Evolutionary conservation across 495 filamentous ascomycete genomes (phyloP), one percentile per base, ranked within the genome.

Genomic region (Emericellopsis terricola): DNA sequence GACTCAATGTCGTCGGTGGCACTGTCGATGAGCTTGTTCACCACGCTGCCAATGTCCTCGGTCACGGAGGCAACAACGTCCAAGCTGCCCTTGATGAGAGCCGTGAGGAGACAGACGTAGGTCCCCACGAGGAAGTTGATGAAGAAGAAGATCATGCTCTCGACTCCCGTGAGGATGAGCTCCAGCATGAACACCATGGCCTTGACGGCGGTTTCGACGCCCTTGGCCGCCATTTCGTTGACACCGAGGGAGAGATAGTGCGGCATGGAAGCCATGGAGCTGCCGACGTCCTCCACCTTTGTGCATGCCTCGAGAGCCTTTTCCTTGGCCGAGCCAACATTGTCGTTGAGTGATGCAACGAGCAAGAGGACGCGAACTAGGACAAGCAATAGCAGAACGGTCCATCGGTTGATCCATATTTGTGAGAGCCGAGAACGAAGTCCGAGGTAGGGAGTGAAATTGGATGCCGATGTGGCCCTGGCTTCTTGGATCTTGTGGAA

Each of bases 351-450:
- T 43, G 66, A 65, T 23, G 64, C 59, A 21, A 79, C 65, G 14
- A 85, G 76, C 31, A 97, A 52, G 31, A 97, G 55, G 38, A 83
- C 64, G 30, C 89, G 71, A 40, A 76, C 71, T 15, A 97, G 69
- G 14, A 96, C 71, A 33, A 97, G 69, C 28, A 92, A 49, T 8
- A 97, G 61, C 29, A 97, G 67, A 37, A 97, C 63, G 27, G 89
- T 94, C 91, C 91, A 97, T 56, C 78, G 67, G 64, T 96, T 96
- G 62, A 96, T 77, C 84, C 85, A 93, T 48, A 83, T 61, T 63
- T 97, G 89, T 19, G 89, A 97, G 28, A 96, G 65, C 39, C 85
- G 73, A 38, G 89, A 79, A 41, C 76, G 73, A 42, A 92, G 68
- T 35, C 87, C 89, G 20, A 97, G 78, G 48, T 96, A 96, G 19